Percentiles rank a stretch among this genome's conserved stretches.
Conservation (phyloP, 352 stramenopile species). For the Pythium myriotylum region DNA sequence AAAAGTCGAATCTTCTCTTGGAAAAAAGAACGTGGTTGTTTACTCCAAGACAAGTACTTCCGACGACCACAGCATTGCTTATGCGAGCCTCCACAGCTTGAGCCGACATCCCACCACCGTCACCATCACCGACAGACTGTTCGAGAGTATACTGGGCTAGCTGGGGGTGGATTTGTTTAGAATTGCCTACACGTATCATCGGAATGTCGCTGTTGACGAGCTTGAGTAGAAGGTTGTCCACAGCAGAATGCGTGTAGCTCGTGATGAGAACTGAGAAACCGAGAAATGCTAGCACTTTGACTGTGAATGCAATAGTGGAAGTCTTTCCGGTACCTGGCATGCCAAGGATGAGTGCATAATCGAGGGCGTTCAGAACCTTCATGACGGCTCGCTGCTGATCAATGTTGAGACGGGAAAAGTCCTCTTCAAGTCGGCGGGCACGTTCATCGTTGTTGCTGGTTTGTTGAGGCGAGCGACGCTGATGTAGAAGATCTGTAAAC, state of each 20-base stretch:
- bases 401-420: conserved; percentile 69
- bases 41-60: conserved; percentile 76
- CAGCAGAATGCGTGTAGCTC: conserved; percentile 97
- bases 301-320: conserved; percentile 94
- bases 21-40: conserved; percentile 78
- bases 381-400: conserved; percentile 75
- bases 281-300: conserved; percentile 89
- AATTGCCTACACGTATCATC: conserved; percentile 79
- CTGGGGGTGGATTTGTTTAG: conserved; percentile 68
- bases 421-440: conserved; percentile 37
- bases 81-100: conserved; percentile 53
- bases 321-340: conserved; percentile 98
- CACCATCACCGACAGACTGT: conserved; percentile 15
- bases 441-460: not conserved
- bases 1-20: conserved; percentile 95
- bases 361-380: conserved; percentile 86
- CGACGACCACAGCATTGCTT: conserved; percentile 55
- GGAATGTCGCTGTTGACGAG: conserved; percentile 65
- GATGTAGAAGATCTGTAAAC: conserved; percentile 44
- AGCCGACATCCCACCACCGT: conserved; percentile 33
- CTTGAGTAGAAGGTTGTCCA: conserved; percentile 98
- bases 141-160: conserved; percentile 65
- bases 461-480: conserved; percentile 21
- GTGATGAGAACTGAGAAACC: conserved; percentile 96
- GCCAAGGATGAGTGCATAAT: conserved; percentile 95